These are phyloP conservation scores for Curvularia sp. DNA, from an alignment of 2,329 filamentous ascomycete species.

Conservation along the genomic window DNA sequence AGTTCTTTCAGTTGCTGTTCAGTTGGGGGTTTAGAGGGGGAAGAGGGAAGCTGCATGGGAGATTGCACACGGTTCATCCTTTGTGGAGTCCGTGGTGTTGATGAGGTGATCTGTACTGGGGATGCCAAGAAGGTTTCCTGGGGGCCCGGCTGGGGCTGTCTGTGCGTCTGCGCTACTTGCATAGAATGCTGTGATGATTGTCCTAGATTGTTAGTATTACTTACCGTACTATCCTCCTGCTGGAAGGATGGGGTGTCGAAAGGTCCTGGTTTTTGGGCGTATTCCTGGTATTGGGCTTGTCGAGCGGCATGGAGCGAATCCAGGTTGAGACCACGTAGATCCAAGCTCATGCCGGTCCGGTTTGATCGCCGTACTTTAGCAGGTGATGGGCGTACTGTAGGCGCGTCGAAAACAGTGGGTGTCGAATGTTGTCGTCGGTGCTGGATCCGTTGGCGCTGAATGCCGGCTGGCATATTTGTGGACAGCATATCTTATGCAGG, in stretches of 20 bases:
- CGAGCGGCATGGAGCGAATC: conserved; percentile 45
- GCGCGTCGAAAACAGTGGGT: conserved; percentile 77
- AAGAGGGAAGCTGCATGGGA: conserved; percentile 43
- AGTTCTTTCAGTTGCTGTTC: conserved; percentile 54
- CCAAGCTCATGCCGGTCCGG: conserved; percentile 84
- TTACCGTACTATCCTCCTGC: conserved; percentile 62
- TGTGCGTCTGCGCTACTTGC: conserved; percentile 91
- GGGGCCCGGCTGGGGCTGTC: conserved; percentile 79
- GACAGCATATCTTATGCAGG: conserved; percentile 81
- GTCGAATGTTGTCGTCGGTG: conserved; percentile 91
- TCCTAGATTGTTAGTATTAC: conserved; percentile 65
- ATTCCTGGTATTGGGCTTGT: conserved; percentile 53
- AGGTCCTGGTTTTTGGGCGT: conserved; percentile 39
- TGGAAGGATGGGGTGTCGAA: conserved; percentile 44
- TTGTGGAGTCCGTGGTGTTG: conserved; percentile 46
- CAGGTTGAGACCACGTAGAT: conserved; percentile 68
- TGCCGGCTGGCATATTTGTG: conserved; percentile 70
- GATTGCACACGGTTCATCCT: conserved; percentile 44
- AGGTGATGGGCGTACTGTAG: conserved; percentile 73
- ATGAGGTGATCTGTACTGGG: conserved; percentile 49
- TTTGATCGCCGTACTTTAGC: conserved; percentile 65
- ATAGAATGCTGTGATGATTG: conserved; percentile 76
- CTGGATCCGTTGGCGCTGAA: conserved; percentile 75
- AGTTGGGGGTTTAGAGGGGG: conserved; percentile 48
- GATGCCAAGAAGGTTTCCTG: conserved; percentile 50